Evolutionary conservation across 306 rosid species (phyloP).

Genomic region (Begonia fuchsioides): DNA sequence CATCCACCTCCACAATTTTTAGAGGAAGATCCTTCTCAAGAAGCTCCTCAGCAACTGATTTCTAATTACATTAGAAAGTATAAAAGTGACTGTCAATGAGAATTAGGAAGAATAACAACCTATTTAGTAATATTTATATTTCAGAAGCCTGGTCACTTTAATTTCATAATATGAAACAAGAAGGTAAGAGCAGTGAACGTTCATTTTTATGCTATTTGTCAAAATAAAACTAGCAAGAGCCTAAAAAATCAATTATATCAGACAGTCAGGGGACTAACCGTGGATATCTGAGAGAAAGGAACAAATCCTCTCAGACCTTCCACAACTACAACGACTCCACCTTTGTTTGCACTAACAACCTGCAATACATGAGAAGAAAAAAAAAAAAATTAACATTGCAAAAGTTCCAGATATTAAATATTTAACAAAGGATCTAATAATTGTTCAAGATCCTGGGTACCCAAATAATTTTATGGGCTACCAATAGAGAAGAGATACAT

Average conservation of each 20-base stretch:
- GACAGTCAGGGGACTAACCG: constrained; percentile 35
- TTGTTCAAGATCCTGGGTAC: not conserved
- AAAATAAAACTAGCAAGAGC: too few relatives aligned
- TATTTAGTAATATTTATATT: not conserved
- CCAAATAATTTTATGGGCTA: not conserved
- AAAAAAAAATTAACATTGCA: too few relatives aligned
- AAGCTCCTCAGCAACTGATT: constrained; percentile 76
- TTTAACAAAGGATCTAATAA: too few relatives aligned
- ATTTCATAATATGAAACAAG: not conserved
- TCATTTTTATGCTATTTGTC: too few relatives aligned
- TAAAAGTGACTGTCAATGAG: too few relatives aligned
- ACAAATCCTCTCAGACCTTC: constrained; percentile 92
- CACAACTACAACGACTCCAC: constrained; percentile 86
- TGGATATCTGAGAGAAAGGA: constrained; percentile 89
- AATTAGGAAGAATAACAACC: too few relatives aligned
- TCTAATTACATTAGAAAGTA: constrained; percentile 19
- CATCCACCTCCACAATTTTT: constrained; percentile 94
- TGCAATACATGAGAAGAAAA: constrained; percentile 10
- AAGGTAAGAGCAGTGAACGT: too few relatives aligned
- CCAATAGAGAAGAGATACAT: too few relatives aligned
- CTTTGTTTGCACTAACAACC: constrained; percentile 77
- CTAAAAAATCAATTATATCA: too few relatives aligned
- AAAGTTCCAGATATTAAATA: too few relatives aligned
- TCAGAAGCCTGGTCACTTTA: not conserved
- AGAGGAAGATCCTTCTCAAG: constrained; percentile 71